A percentile compares a stretch with the other conserved stretches of the same genome.
These are phyloP conservation scores for Tremella yokohamensis DNA, from an alignment of 768 basidiomycete species.

Conservation along the genomic window DNA sequence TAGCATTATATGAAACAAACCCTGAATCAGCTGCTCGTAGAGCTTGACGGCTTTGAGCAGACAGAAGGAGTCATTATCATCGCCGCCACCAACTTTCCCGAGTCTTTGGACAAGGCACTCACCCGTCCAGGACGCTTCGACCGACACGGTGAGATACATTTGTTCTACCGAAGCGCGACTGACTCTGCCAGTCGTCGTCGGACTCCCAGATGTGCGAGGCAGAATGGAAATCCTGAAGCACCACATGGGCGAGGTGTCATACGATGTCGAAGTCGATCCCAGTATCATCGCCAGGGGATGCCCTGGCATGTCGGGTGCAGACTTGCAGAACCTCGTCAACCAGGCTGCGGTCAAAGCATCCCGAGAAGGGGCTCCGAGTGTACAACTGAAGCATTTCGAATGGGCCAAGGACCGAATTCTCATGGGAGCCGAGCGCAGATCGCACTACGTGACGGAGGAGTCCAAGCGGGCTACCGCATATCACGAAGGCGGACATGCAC, in stretches of 20 bases:
- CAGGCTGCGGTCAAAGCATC: conserved; percentile 91
- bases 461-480: conserved; percentile 88
- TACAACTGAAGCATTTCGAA: conserved; percentile 80
- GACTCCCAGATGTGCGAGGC: conserved; percentile 87
- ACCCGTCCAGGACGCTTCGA: conserved; percentile 96
- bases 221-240: conserved; percentile 89
- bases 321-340: conserved; percentile 96
- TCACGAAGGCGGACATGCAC: conserved; percentile 88
- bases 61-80: conserved; percentile 89
- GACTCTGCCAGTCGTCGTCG: conserved; percentile 65
- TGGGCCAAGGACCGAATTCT: conserved; percentile 98
- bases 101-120: conserved; percentile 89
- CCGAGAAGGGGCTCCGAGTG: conserved; percentile 70
- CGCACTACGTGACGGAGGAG: conserved; percentile 80
- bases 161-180: not conserved
- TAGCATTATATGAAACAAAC: conserved; percentile 61
- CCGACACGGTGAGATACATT: conserved; percentile 57
- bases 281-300: conserved; percentile 88
- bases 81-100: conserved; percentile 89
- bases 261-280: conserved; percentile 68
- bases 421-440: conserved; percentile 94
- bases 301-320: conserved; percentile 93
- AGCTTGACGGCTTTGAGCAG: conserved; percentile 95
- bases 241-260: conserved; percentile 75
- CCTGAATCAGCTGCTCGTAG: conserved; percentile 90